Conservation (phyloP, 805 yeast genomes). For the Yarrowia sp. region DNA sequence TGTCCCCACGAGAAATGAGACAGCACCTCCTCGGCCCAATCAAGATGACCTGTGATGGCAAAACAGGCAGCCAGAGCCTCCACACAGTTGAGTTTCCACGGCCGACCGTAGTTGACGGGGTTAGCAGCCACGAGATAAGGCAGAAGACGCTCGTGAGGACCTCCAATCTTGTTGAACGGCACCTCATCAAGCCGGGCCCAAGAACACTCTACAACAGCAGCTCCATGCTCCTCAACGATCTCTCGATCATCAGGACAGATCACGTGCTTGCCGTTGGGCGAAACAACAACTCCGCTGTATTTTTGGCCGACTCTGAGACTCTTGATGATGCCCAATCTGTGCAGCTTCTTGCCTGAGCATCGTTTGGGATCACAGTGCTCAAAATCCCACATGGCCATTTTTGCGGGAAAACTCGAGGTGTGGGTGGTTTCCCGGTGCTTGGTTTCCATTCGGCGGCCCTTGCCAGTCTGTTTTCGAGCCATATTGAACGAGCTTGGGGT, state of each 20-base stretch:
- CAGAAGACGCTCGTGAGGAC: constrained; percentile 80
- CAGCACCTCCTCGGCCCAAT: constrained; percentile 83
- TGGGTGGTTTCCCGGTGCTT: constrained; percentile 39
- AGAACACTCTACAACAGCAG: constrained; percentile 98
- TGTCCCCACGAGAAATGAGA: constrained; percentile 92
- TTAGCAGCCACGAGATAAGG: constrained; percentile 97
- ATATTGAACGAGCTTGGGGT: not conserved
- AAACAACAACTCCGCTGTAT: constrained; percentile 86
- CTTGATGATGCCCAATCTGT: constrained; percentile 82
- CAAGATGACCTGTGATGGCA: constrained; percentile 88
- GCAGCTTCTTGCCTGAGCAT: constrained; percentile 94
- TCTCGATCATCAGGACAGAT: constrained; percentile 88
- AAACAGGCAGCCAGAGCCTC: constrained; percentile 98
- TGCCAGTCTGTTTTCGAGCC: constrained; percentile 36
- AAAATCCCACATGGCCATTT: constrained; percentile 97
- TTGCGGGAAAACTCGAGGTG: constrained; percentile 67
- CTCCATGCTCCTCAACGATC: constrained; percentile 79
- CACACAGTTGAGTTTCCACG: constrained; percentile 95
- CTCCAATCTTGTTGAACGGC: constrained; percentile 94
- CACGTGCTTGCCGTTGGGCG: constrained; percentile 89
- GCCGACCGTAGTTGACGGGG: constrained; percentile 95
- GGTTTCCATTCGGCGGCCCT: constrained; percentile 39
- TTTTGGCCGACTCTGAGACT: constrained; percentile 89
- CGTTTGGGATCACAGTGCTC: constrained; percentile 98
- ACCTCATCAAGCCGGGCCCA: constrained; percentile 98